A percentile compares a stretch with the other conserved stretches of the same genome.
phyloP scores from a whole-genome alignment of 768 basidiomycete genomes.

The Suillus paluster region DNA sequence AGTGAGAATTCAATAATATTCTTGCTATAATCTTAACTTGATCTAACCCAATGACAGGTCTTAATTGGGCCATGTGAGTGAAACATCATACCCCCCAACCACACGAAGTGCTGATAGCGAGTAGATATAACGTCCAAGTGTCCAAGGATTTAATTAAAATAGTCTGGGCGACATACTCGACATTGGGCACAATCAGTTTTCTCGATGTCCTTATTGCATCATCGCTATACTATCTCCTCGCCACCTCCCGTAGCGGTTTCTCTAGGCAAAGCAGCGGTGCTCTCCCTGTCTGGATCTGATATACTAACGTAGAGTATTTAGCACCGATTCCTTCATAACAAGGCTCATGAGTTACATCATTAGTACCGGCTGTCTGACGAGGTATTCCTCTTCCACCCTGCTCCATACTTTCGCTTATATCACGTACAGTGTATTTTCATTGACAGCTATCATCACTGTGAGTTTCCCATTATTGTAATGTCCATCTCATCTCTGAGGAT shows the following conservation, averaged over 20 bases:
- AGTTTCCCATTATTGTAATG: neutral
- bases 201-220: neutral
- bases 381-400: neutral
- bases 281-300: neutral
- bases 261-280: neutral
- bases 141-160: neutral
- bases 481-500: neutral
- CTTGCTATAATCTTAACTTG: neutral
- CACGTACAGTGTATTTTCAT: neutral
- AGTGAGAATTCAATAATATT: neutral
- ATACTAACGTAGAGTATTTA: neutral
- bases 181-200: neutral
- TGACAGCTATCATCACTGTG: neutral
- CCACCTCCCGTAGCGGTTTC: neutral
- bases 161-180: neutral
- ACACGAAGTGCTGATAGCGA: neutral
- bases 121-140: neutral
- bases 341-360: neutral
- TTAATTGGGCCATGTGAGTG: constrained; percentile 4
- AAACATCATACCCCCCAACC: neutral
- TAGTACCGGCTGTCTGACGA: constrained; percentile 1
- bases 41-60: neutral
- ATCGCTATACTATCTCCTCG: constrained; percentile 1
- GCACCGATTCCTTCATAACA: constrained; percentile 2
- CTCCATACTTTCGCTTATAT: neutral